phyloP scores from a whole-genome alignment of 192 early-diverging fungal species.

The Gorgonomyces haynaldii region DNA sequence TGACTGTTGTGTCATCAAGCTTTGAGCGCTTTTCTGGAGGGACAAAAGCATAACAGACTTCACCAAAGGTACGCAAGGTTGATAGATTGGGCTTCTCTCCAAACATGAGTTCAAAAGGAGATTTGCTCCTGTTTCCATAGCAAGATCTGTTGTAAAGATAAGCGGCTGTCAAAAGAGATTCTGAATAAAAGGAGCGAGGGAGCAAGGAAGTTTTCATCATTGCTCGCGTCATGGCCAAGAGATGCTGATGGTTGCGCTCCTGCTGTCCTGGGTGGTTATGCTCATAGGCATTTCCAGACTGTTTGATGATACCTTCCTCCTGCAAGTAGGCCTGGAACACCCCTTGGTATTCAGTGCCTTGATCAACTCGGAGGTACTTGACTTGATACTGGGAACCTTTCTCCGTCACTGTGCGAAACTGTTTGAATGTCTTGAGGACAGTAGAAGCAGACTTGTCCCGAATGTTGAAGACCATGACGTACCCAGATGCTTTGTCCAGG shows the following conservation, averaged over 20 bases:
- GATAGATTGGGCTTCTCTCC: not conserved
- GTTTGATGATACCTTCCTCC: not conserved
- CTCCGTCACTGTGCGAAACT: not conserved
- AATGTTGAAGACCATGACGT: not conserved
- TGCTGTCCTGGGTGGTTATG: not conserved
- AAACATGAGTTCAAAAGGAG: slow-evolving; percentile 1
- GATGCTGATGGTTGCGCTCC: not conserved
- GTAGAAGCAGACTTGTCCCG: not conserved
- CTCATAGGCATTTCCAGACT: not conserved
- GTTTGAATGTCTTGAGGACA: not conserved
- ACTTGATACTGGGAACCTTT: not conserved
- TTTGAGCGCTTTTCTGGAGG: slow-evolving; percentile 6
- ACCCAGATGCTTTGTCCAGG: not conserved
- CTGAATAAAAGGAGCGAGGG: not conserved
- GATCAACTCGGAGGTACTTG: not conserved
- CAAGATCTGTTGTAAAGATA: not conserved
- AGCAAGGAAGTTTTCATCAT: not conserved
- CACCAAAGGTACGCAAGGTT: not conserved
- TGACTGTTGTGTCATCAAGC: slow-evolving; percentile 4
- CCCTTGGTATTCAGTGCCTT: not conserved
- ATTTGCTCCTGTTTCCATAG: not conserved
- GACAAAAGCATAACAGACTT: slow-evolving; percentile 7
- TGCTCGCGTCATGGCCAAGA: not conserved
- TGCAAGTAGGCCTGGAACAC: not conserved
- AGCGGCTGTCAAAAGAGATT: not conserved